Conservation (phyloP, 1,139 yeast genomes). For the Wickerhamiella infanticola region DNA sequence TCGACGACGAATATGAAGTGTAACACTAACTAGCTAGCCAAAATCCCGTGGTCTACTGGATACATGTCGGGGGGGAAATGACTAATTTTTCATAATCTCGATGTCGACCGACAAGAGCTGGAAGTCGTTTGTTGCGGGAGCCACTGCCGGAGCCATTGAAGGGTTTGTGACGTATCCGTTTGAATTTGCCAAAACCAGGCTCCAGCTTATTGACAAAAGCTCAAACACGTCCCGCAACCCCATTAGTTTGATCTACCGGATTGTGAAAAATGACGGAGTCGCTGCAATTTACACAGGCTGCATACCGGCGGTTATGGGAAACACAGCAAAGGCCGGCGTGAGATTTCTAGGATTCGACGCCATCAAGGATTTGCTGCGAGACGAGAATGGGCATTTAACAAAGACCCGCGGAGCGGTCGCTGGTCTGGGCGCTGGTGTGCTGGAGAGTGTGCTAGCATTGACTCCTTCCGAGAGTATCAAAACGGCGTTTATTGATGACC, state of each 20-base stretch:
- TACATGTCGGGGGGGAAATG: background rate
- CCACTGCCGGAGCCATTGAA: conserved; percentile 87
- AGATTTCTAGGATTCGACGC: conserved; percentile 86
- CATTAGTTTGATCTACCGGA: conserved; percentile 54
- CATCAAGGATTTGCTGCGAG: conserved; percentile 61
- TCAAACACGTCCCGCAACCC: conserved; percentile 64
- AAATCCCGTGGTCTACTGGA: too few species aligned
- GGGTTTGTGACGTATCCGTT: conserved; percentile 87
- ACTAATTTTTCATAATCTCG: background rate
- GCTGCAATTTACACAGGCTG: conserved; percentile 84
- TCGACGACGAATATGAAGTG: conserved; percentile 2
- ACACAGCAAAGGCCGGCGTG: conserved; percentile 88
- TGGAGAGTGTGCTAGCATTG: conserved; percentile 84
- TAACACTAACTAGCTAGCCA: too few species aligned
- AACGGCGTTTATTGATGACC: conserved; percentile 89
- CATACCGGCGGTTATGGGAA: conserved; percentile 92
- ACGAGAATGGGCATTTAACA: conserved; percentile 70
- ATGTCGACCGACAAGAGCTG: conserved; percentile 14
- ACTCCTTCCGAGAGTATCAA: conserved; percentile 96
- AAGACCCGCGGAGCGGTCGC: conserved; percentile 89
- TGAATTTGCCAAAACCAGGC: conserved; percentile 89
- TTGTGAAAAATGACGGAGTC: conserved; percentile 67
- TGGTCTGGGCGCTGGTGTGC: conserved; percentile 88
- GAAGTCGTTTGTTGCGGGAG: conserved; percentile 84
- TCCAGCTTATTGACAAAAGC: conserved; percentile 65